Percentiles rank a stretch among this genome's conserved stretches.
These are phyloP conservation scores for Hypomontagnella monticulosa DNA, from an alignment of 495 filamentous ascomycete species.

Conservation along the genomic window DNA sequence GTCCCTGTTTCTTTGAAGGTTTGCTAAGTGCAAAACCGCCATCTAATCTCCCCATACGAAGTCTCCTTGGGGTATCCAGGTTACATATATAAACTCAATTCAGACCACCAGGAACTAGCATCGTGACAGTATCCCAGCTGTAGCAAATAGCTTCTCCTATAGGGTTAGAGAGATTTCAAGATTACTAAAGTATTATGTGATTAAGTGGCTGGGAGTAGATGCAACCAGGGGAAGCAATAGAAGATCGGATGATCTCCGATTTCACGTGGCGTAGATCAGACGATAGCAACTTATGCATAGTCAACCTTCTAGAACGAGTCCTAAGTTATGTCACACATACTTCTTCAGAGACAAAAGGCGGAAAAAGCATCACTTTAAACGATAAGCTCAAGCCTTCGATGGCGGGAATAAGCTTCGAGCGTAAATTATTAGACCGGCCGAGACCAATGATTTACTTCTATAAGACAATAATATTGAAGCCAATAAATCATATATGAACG, in stretches of 20 bases:
- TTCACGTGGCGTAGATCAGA: slow-evolving; percentile 12
- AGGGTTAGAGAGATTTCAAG: neutral
- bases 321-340: too few relatives aligned
- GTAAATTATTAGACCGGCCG: neutral
- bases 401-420: neutral
- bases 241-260: slow-evolving; percentile 20
- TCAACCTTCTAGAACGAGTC: slow-evolving; percentile 18
- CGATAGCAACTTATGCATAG: neutral
- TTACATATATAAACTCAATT: too few relatives aligned
- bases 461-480: neutral
- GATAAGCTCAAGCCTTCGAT: too few relatives aligned
- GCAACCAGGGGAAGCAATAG: neutral
- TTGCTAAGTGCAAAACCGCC: too few relatives aligned
- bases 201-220: neutral
- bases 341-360: too few relatives aligned
- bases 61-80: too few relatives aligned
- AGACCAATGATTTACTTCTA: neutral
- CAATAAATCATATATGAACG: slow-evolving; percentile 3
- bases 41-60: too few relatives aligned
- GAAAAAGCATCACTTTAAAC: too few relatives aligned
- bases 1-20: too few relatives aligned
- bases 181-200: neutral
- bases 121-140: too few relatives aligned
- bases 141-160: too few relatives aligned
- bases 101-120: too few relatives aligned